phyloP scores from a whole-genome alignment of 2,329 filamentous ascomycete species.

The Colletotrichum sidae region DNA sequence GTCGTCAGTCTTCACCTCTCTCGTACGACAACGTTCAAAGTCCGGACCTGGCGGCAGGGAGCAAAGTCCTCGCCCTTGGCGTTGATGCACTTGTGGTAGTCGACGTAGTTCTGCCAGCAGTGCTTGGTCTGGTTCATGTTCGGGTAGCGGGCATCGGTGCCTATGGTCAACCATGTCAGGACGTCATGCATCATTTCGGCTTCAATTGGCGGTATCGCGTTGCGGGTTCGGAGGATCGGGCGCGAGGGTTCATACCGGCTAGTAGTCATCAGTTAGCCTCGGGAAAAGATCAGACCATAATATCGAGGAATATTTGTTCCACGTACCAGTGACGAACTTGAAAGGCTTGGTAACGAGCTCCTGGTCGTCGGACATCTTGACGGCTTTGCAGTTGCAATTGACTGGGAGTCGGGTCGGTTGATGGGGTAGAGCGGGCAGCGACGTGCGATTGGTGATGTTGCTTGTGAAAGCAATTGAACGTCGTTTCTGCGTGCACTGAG shows the following conservation, averaged over 20 bases:
- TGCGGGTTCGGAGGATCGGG: constrained; percentile 28
- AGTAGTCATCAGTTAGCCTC: constrained; percentile 53
- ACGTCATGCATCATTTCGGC: constrained; percentile 5
- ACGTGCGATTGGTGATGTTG: constrained; percentile 47
- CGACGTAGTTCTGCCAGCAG: constrained; percentile 99
- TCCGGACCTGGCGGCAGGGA: constrained; percentile 90
- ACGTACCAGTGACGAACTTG: constrained; percentile 99
- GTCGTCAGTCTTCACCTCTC: constrained; percentile 40
- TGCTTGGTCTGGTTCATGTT: constrained; percentile 99
- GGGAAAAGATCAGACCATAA: constrained; percentile 50
- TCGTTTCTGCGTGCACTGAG: constrained; percentile 41
- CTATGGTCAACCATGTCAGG: constrained; percentile 59
- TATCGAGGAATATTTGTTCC: constrained; percentile 50
- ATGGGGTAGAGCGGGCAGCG: constrained; percentile 50
- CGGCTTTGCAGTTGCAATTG: constrained; percentile 49
- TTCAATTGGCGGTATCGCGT: constrained; percentile 47
- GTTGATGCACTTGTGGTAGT: constrained; percentile 99
- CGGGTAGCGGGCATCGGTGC: constrained; percentile 99
- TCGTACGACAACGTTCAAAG: constrained; percentile 2
- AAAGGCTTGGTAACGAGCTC: constrained; percentile 96
- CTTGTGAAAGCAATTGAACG: constrained; percentile 42
- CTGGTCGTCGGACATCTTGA: constrained; percentile 88
- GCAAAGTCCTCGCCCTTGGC: constrained; percentile 99
- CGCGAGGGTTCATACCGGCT: constrained; percentile 56
- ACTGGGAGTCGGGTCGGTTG: constrained; percentile 44